Conservation (phyloP, 306 rosid genomes). For the Erythrophleum fordii region DNA sequence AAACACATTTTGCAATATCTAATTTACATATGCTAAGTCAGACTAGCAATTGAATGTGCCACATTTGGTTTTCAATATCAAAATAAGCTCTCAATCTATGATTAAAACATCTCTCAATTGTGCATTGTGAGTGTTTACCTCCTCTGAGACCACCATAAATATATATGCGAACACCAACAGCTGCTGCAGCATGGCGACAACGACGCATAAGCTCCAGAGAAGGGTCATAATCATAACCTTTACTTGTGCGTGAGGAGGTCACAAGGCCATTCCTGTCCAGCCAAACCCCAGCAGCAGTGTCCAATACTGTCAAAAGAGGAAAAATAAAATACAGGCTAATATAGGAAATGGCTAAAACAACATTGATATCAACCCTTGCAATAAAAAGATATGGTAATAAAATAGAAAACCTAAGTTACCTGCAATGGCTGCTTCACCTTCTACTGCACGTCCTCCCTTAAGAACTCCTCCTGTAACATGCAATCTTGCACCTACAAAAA, state of each 20-base stretch:
- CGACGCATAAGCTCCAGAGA: constrained; percentile 96
- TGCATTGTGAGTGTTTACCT: constrained; percentile 56
- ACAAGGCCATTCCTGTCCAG: constrained; percentile 93
- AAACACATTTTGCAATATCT: constrained; percentile 25
- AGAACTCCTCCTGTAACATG: constrained; percentile 99
- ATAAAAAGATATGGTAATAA: constrained; percentile 13
- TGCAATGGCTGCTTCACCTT: constrained; percentile 94
- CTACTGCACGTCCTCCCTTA: constrained; percentile 92
- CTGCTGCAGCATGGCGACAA: constrained; percentile 97
- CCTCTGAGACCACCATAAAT: constrained; percentile 96
- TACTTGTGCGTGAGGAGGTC: constrained; percentile 80
- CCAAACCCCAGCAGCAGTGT: constrained; percentile 99
- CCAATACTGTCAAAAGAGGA: constrained; percentile 70
- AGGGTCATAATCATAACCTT: constrained; percentile 82
- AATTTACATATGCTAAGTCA: not conserved
- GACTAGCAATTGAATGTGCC: constrained; percentile 18
- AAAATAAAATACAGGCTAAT: constrained; percentile 11
- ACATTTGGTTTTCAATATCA: constrained; percentile 16
- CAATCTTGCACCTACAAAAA: constrained; percentile 96
- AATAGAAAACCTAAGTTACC: constrained; percentile 55
- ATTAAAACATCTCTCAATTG: constrained; percentile 30
- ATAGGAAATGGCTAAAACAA: constrained; percentile 17
- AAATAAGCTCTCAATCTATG: constrained; percentile 23
- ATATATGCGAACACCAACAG: constrained; percentile 81
- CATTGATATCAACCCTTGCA: constrained; percentile 15